A percentile compares a stretch with the other conserved stretches of the same genome.
Evolutionary conservation across 805 yeast genomes (phyloP).

Genomic region (Diddensiella transvaalensis): DNA sequence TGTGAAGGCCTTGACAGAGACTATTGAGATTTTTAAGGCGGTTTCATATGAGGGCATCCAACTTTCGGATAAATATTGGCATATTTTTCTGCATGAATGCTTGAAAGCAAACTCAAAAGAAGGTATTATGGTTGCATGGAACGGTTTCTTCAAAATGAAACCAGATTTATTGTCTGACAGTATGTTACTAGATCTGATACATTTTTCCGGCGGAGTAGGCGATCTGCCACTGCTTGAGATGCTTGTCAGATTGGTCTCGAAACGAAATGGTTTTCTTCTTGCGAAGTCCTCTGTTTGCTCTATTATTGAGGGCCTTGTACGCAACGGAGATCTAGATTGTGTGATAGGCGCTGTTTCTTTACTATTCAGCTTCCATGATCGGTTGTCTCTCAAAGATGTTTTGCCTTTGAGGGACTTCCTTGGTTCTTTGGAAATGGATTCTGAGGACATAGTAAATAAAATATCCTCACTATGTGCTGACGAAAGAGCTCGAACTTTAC

Average conservation of each 20-base stretch:
- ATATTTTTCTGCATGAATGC: neutral
- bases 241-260: neutral
- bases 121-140: neutral
- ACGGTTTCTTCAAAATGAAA: neutral
- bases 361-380: neutral
- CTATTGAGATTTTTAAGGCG: neutral
- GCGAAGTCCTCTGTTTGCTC: neutral
- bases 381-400: neutral
- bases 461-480: neutral
- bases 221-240: neutral
- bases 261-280: neutral
- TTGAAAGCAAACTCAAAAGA: neutral
- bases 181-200: neutral
- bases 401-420: neutral
- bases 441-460: neutral
- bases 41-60: neutral
- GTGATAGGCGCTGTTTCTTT: neutral
- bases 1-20: neutral
- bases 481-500: constrained; percentile 3
- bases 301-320: neutral
- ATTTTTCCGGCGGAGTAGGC: neutral
- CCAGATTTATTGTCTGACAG: neutral
- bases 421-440: neutral
- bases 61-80: neutral
- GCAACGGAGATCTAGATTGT: neutral